Percentiles rank a stretch among this genome's conserved stretches.
phyloP scores from a whole-genome alignment of 192 early-diverging fungal species.

The Mortierella hygrophila region DNA sequence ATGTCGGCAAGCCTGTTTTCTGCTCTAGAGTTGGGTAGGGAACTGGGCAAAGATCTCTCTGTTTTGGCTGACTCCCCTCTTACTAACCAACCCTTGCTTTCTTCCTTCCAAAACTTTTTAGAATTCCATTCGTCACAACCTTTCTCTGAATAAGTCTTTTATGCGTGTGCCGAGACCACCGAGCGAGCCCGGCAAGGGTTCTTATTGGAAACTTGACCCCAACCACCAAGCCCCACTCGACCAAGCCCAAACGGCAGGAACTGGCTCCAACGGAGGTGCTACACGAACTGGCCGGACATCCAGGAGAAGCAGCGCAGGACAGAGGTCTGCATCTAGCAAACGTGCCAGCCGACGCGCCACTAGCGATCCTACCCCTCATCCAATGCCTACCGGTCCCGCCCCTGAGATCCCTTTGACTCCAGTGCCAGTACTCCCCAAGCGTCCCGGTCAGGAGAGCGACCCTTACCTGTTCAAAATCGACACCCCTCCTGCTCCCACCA shows the following conservation, averaged over 20 bases:
- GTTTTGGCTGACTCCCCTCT: not conserved
- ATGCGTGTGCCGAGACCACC: slow-evolving; percentile 78
- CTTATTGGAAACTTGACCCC: slow-evolving; percentile 76
- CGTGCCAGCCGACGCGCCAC: slow-evolving; percentile 38
- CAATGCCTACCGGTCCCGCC: slow-evolving; percentile 8
- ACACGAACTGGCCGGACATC: slow-evolving; percentile 31
- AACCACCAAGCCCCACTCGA: slow-evolving; percentile 35
- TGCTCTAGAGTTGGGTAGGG: not conserved
- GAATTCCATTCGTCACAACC: slow-evolving; percentile 93
- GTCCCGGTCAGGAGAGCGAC: slow-evolving; percentile 45
- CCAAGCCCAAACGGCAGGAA: slow-evolving; percentile 23
- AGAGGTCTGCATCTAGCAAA: slow-evolving; percentile 16
- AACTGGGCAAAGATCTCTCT: not conserved
- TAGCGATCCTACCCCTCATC: slow-evolving; percentile 49
- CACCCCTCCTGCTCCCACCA: slow-evolving; percentile 34
- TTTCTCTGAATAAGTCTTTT: slow-evolving; percentile 88
- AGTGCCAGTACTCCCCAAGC: slow-evolving; percentile 45
- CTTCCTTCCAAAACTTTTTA: slow-evolving; percentile 25
- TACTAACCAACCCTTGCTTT: not conserved
- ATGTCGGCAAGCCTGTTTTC: slow-evolving; percentile 5
- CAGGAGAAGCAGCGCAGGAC: slow-evolving; percentile 44
- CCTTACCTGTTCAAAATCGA: slow-evolving; percentile 51
- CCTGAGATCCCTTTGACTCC: slow-evolving; percentile 46
- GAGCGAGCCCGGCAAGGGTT: slow-evolving; percentile 76
- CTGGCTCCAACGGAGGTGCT: slow-evolving; percentile 17